Conservation (phyloP, 306 rosid genomes). For the Casuarina cunninghamiana region DNA sequence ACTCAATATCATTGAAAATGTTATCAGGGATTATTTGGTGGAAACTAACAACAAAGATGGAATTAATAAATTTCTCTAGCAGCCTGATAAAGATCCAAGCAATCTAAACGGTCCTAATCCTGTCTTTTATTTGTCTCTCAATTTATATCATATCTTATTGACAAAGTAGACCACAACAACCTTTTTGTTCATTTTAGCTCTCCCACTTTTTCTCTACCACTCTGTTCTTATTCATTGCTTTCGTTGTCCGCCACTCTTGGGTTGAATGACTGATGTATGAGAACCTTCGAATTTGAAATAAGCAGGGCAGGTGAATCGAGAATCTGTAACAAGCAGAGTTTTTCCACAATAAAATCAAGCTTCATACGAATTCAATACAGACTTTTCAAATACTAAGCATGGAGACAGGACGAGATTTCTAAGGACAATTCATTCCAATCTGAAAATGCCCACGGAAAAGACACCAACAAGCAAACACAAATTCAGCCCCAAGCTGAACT, state of each 20-base stretch:
- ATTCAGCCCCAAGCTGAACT: slow-evolving; percentile 84
- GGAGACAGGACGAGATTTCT: slow-evolving; percentile 23
- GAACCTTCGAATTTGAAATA: slow-evolving; percentile 30
- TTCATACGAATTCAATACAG: slow-evolving; percentile 37
- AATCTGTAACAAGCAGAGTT: slow-evolving; percentile 21
- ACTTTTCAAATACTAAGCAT: slow-evolving; percentile 27
- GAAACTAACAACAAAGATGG: neutral
- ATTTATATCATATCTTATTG: too few species aligned
- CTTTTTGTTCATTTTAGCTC: too few species aligned
- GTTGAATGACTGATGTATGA: slow-evolving; percentile 2
- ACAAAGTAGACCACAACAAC: too few species aligned
- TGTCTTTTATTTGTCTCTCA: too few species aligned
- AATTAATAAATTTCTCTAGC: neutral
- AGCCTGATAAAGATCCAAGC: too few species aligned
- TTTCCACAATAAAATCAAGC: slow-evolving; percentile 18
- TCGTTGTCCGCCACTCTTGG: neutral
- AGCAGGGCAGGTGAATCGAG: slow-evolving; percentile 23
- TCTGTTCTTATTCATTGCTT: neutral
- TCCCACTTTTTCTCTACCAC: neutral
- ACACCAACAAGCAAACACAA: slow-evolving; percentile 33
- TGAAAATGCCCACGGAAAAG: slow-evolving; percentile 31
- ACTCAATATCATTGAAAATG: neutral
- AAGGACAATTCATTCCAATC: slow-evolving; percentile 31
- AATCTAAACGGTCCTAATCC: too few species aligned
- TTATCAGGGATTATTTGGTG: neutral